phyloP scores from a whole-genome alignment of 1,284 basidiomycete species.

The Microbotryum intermedium region DNA sequence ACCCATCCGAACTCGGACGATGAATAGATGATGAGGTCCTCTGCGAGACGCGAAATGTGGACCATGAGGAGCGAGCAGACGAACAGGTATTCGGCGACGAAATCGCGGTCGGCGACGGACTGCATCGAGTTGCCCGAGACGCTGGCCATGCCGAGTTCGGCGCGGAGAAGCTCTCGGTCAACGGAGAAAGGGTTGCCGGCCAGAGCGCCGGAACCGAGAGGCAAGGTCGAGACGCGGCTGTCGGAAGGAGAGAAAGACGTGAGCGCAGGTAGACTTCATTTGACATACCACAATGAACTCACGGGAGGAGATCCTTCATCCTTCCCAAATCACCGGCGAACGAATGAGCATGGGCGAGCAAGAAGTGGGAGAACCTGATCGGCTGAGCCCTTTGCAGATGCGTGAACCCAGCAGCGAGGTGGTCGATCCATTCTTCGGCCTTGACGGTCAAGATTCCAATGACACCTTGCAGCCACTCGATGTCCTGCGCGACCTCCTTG shows the following conservation, averaged over 20 bases:
- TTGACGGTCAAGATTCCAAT: slow-evolving; percentile 81
- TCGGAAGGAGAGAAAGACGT: slow-evolving; percentile 6
- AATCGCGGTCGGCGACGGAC: slow-evolving; percentile 92
- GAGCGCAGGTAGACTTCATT: neutral
- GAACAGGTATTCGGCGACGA: slow-evolving; percentile 94
- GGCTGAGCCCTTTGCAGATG: slow-evolving; percentile 96
- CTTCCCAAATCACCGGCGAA: slow-evolving; percentile 82
- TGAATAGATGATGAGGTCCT: slow-evolving; percentile 94
- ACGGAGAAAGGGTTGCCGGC: slow-evolving; percentile 93
- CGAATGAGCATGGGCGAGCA: slow-evolving; percentile 89
- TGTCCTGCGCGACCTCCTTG: slow-evolving; percentile 63
- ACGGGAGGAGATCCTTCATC: slow-evolving; percentile 64
- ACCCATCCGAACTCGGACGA: slow-evolving; percentile 95
- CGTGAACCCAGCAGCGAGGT: slow-evolving; percentile 90
- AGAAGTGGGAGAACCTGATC: slow-evolving; percentile 94
- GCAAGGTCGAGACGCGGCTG: slow-evolving; percentile 78
- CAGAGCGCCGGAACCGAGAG: slow-evolving; percentile 86
- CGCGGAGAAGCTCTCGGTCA: slow-evolving; percentile 77
- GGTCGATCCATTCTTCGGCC: slow-evolving; percentile 83
- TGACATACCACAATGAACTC: neutral
- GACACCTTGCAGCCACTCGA: slow-evolving; percentile 64
- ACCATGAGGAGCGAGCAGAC: slow-evolving; percentile 88
- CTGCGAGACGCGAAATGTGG: slow-evolving; percentile 87
- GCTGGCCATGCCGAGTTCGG: slow-evolving; percentile 72
- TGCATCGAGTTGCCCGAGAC: slow-evolving; percentile 88